Evolutionary conservation across 352 stramenopile genomes (phyloP), one percentile per base, ranked within the genome.

Genomic region (Phytophthora niederhauseri): DNA sequence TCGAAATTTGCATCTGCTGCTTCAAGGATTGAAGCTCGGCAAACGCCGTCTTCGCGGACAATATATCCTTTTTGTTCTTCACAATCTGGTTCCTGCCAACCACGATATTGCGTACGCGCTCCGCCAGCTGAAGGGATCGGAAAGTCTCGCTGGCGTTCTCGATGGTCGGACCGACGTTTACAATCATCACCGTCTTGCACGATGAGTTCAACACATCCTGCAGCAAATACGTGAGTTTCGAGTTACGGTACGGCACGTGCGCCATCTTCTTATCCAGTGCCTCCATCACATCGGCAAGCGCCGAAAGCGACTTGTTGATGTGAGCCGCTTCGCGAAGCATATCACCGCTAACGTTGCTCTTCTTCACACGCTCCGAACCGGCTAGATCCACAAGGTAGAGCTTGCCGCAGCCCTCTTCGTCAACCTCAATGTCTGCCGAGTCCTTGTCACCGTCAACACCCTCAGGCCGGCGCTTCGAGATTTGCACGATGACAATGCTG

Each of bases 171-270:
- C 87, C 93, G 9, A 97, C 85, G 45, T 95, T 96, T 34, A 98
- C 90, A 68, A 99, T 97, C 91, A 98, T 98, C 30, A 98, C 81
- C 8, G 94, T 97, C 81, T 98, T 98, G 65, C 86, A 93, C 30
- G 83, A 90, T 24, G 85, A 90, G 51, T 94, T 92, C 66, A 91
- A 89, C 62, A 93, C 94, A 84, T 98, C 96, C 76, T 98, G 90
- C 6, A 99, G 75, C 38, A 99, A 72, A 65, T 97, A 96, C n/a
- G 98, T 99, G 7, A 99, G 87, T 82, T 99, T 99, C 5, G 92
- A 98, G 77, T 99, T 98, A 73, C 97, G 85, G 68, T 98, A 99
- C 43, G 97, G 97, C 34, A 99, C 90, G 72, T 99, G 96, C 26
- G 77, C 68, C 45, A 90, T 77, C 77, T 98, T 98, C 64, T 92